Conservation (phyloP, 1,284 basidiomycete genomes). For the Coriolopsis trogii region DNA sequence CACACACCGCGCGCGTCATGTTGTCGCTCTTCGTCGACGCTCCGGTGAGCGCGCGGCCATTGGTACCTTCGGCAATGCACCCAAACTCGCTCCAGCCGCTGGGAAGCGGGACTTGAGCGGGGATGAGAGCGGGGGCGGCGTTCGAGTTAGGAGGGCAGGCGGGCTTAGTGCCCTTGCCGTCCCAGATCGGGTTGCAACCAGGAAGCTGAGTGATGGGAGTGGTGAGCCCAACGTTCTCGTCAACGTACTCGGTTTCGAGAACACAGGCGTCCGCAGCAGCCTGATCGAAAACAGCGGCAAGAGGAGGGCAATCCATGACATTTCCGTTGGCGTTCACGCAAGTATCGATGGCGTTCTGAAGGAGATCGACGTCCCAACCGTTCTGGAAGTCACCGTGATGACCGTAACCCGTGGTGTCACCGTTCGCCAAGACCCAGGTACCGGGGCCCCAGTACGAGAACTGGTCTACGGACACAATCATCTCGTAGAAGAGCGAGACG, state of each 20-base stretch:
- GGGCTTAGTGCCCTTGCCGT: constrained; percentile 20
- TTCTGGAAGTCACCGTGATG: constrained; percentile 39
- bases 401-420: constrained; percentile 34
- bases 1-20: constrained; percentile 17
- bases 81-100: constrained; percentile 29
- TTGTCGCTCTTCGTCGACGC: constrained; percentile 20
- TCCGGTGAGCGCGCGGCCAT: constrained; percentile 29
- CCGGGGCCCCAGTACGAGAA: constrained; percentile 30
- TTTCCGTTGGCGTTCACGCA: constrained; percentile 28
- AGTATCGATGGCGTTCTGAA: constrained; percentile 32
- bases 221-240: constrained; percentile 27
- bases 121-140: constrained; percentile 18
- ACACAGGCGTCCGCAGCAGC: constrained; percentile 26
- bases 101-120: constrained; percentile 20
- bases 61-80: constrained; percentile 32
- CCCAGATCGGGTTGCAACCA: constrained; percentile 32
- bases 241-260: constrained; percentile 26
- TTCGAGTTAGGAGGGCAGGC: constrained; percentile 13
- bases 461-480: constrained; percentile 21
- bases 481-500: constrained; percentile 36
- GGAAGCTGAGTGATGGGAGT: constrained; percentile 27
- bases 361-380: constrained; percentile 34
- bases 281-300: constrained; percentile 25
- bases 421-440: constrained; percentile 36
- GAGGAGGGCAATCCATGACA: constrained; percentile 24